These are phyloP conservation scores for Alisma plantagoaquatica DNA, from an alignment of 106 monocot species.

Conservation along the genomic window DNA sequence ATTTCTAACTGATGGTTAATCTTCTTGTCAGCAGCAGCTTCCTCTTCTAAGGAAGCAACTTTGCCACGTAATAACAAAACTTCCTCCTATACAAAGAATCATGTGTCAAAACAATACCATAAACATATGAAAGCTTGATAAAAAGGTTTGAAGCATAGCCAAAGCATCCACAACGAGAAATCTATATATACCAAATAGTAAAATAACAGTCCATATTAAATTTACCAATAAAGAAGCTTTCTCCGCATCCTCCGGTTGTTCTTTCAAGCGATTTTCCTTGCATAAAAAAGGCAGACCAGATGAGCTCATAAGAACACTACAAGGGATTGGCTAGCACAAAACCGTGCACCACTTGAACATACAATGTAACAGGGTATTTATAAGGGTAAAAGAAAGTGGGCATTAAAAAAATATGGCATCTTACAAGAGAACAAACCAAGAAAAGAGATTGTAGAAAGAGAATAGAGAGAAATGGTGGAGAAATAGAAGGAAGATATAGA, in stretches of 20 bases:
- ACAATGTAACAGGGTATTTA: background rate
- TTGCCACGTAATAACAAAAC: conserved; percentile 41
- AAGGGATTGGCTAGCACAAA: background rate
- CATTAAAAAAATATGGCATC: background rate
- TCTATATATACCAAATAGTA: background rate
- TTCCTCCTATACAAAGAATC: conserved; percentile 53
- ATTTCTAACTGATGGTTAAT: conserved; percentile 47
- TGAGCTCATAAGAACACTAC: too few species aligned
- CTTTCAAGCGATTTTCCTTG: conserved; percentile 5
- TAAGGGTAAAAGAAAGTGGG: background rate
- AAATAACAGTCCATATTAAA: background rate
- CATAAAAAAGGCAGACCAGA: background rate
- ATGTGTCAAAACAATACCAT: conserved; percentile 2
- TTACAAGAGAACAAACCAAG: background rate
- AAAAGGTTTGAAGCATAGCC: background rate
- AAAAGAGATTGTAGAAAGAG: too few species aligned
- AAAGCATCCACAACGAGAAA: background rate
- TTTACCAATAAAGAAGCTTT: conserved; percentile 18
- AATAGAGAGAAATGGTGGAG: too few species aligned
- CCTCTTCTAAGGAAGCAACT: conserved; percentile 70
- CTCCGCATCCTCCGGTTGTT: conserved; percentile 9
- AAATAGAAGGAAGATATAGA: too few species aligned
- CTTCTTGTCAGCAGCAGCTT: conserved; percentile 36
- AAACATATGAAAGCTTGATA: background rate
- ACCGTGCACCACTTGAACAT: background rate